Base-by-base conservation (phyloP, 1,139 yeast species). In the Taphrina communis region DNA sequence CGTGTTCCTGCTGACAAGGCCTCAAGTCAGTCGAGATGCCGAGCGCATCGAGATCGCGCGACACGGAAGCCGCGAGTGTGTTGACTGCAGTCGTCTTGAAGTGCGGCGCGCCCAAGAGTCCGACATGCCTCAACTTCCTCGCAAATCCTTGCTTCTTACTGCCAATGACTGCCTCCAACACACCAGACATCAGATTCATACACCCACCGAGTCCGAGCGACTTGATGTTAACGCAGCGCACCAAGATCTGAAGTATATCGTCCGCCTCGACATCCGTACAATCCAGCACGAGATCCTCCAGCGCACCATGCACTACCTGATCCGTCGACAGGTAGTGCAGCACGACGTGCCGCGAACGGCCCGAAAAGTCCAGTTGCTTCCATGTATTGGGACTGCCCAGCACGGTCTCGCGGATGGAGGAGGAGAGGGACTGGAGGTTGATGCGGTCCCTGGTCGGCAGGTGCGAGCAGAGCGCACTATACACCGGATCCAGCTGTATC, bases 1-100 rank as follows among this genome's bases (percentile, higher is more conserved):
- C 62, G 21, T 58, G 62, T 31, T 31, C 53, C 6, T 58, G 52
- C 44, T 6, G 62, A 58, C 62, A 58, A 14, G 51, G 52, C 62
- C 25, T 25, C 51, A 58, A 31, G 17, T 58, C 62, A 19, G 62
- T 58, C 53, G 39, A 8, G 39, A 58, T 31, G 35, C 53, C 62
- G 35, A 42, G 41, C n/a, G 53, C 21, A 6, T 19, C 8, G 3
- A 58, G 17, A 35, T 58, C 53, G 1, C 39, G n/a, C 12, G 25
- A 39, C 25, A 58, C 41, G 14, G 36, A n/a, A 1, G 62, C 52
- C 19, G 62, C 62, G 31, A 44, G 42, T 39, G 14, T 39, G 31
- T 44, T 58, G 36, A 58, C 42, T 8, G 50, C 38, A 2, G 62
- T 58, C 31, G 53, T 44, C 42, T 58, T 58, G 62, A 58, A 58